These are phyloP conservation scores for Nakazawaea wyomingensis DNA, from an alignment of 805 yeast genomes.

Conservation along the genomic window DNA sequence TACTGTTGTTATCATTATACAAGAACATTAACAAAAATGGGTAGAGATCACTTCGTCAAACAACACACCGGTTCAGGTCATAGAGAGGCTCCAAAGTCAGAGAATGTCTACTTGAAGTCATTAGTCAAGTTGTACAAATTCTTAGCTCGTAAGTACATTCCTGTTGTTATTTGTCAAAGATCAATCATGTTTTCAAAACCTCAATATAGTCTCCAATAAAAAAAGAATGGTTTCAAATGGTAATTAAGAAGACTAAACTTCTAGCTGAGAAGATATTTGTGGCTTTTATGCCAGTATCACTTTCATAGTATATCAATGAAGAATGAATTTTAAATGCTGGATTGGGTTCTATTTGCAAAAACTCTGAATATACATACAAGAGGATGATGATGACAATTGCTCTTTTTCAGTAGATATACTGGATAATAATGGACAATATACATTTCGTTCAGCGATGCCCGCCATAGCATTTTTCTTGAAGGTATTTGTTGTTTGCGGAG, in stretches of 20 bases:
- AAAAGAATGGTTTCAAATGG: neutral
- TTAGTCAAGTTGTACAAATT: constrained; percentile 97
- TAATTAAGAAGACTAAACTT: neutral
- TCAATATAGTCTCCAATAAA: neutral
- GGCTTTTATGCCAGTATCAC: too few relatives aligned
- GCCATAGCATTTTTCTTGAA: constrained; percentile 13
- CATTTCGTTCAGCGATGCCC: constrained; percentile 19
- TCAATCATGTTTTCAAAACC: neutral
- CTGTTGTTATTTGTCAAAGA: neutral
- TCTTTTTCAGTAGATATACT: constrained; percentile 6
- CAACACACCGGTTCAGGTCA: constrained; percentile 95
- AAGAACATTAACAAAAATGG: constrained; percentile 51
- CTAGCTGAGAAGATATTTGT: neutral
- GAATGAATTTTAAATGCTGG: too few relatives aligned
- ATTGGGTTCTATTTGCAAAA: too few relatives aligned
- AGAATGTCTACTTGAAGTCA: constrained; percentile 97
- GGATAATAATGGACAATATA: constrained; percentile 19
- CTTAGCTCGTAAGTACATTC: constrained; percentile 90
- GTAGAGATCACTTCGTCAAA: constrained; percentile 94
- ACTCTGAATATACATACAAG: too few relatives aligned
- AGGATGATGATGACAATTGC: neutral
- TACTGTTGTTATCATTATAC: neutral
- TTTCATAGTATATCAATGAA: too few relatives aligned
- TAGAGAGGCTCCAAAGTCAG: constrained; percentile 99
- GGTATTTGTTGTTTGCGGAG: constrained; percentile 13